Evolutionary conservation across 148 eudicot species (phyloP).

Genomic region (Simmondsia chinensis): DNA sequence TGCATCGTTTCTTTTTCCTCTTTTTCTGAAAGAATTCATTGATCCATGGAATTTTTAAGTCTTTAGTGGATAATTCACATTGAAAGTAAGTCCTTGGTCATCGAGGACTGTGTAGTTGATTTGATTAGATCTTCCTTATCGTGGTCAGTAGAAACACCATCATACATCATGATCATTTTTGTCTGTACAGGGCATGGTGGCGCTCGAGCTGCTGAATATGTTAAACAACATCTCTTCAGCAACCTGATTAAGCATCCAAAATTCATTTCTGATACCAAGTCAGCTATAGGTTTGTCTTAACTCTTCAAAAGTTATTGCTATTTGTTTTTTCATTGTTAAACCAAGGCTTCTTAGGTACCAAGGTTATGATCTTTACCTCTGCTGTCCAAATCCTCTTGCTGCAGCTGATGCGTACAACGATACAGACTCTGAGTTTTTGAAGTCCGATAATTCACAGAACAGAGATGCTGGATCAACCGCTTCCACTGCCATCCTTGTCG

Average conservation of each 20-base stretch:
- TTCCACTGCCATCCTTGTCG: conserved; percentile 97
- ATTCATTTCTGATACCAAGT: conserved; percentile 93
- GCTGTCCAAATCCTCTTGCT: conserved; percentile 7
- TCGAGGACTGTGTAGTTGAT: too few relatives aligned
- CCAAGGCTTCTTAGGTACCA: background rate
- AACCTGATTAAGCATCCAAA: conserved; percentile 88
- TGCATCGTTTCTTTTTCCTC: too few relatives aligned
- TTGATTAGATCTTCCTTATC: too few relatives aligned
- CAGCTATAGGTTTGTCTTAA: conserved; percentile 75
- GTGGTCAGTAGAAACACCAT: background rate
- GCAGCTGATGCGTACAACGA: conserved; percentile 90
- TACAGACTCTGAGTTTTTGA: conserved; percentile 87
- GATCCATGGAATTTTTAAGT: too few relatives aligned
- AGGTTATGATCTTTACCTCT: background rate
- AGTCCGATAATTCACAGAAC: conserved; percentile 77
- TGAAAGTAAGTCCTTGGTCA: too few relatives aligned
- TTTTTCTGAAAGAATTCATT: too few relatives aligned
- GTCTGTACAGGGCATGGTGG: conserved; percentile 80
- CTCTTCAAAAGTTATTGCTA: background rate
- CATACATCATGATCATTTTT: background rate
- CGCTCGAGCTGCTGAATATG: conserved; percentile 97
- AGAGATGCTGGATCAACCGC: conserved; percentile 98
- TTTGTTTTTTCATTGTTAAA: background rate
- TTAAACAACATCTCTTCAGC: conserved; percentile 84
- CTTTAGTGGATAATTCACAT: too few relatives aligned